Evolutionary conservation across 345 rosid genomes (phyloP), one percentile per base, ranked within the genome.

Genomic region (Xanthoceras sorbifolium): DNA sequence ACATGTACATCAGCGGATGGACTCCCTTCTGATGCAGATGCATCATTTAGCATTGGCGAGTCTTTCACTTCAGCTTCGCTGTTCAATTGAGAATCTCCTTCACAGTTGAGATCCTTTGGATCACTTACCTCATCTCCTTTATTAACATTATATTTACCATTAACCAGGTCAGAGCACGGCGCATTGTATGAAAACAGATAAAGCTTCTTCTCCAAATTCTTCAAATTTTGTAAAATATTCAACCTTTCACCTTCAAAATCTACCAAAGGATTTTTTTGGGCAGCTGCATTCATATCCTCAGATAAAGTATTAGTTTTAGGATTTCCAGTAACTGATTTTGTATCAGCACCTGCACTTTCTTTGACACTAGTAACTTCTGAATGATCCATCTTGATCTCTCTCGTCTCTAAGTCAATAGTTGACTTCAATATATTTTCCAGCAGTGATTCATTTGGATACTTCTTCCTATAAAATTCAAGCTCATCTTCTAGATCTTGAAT

Each of bases 401-500:
- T 74, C 46, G 25, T 72, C 67, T 69, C 78, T 42, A 31, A 74
- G 34, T 80, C 73, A 22, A 40, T 36, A 50, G 34, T 48, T 1
- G 42, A 25, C 71, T 76, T 78, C 69, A 52, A 40, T 25, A 34
- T 57, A 66, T 74, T 82, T 50, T 80, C 81, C 36, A 70, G 14
- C 32, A 67, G 34, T n/a, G 65, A 66, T 70, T 84, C 88, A 25
- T 85, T 72, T 0, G 81, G 86, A 38, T 77, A 82, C 63, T 88
- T 91, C n/a, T 67, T 76, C 81, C 90, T 77, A 75, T 83, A 93
- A 83, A 75, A 89, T 52, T 92, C 93, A 69, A 96, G 85, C 82
- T 93, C 97, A 6, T 87, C 89, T 82, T 96, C 95, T 32, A 96
- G 90, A 80, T 96, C 97, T 84, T 91, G 94, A 77, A 96, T 86